A percentile compares a stretch with the other conserved stretches of the same genome.
Conservation (phyloP, 2,329 filamentous ascomycete genomes). For the Talaromyces sp. region DNA sequence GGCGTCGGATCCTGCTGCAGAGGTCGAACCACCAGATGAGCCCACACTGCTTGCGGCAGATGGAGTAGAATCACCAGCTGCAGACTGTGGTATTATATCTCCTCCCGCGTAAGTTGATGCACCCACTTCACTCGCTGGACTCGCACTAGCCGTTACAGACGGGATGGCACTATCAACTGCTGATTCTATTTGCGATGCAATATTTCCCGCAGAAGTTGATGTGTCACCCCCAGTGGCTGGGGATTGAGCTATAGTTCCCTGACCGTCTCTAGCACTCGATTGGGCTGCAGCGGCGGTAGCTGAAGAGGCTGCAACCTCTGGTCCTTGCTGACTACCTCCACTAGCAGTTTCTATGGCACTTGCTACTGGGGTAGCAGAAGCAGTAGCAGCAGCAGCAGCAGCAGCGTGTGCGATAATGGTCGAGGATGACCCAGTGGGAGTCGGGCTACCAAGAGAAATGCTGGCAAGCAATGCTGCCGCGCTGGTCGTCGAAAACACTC, state of each 20-base stretch:
- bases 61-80: neutral
- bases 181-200: neutral
- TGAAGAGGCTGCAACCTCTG: neutral
- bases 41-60: neutral
- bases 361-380: neutral
- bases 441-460: slow-evolving; percentile 4
- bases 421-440: neutral
- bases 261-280: neutral
- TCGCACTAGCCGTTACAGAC: neutral
- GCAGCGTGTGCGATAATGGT: neutral
- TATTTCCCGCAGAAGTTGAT: neutral
- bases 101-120: neutral
- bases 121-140: neutral
- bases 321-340: neutral
- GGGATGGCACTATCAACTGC: neutral
- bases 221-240: neutral
- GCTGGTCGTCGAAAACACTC: slow-evolving; percentile 7
- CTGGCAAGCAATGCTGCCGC: slow-evolving; percentile 5
- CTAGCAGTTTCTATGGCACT: neutral
- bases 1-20: neutral
- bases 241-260: neutral
- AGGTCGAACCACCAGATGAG: neutral
- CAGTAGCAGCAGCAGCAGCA: slow-evolving; percentile 1
- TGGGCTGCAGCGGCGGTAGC: neutral
- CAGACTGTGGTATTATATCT: neutral